These are phyloP conservation scores for Trametes hirsuta DNA, from an alignment of 1,284 basidiomycete genomes.

Conservation along the genomic window DNA sequence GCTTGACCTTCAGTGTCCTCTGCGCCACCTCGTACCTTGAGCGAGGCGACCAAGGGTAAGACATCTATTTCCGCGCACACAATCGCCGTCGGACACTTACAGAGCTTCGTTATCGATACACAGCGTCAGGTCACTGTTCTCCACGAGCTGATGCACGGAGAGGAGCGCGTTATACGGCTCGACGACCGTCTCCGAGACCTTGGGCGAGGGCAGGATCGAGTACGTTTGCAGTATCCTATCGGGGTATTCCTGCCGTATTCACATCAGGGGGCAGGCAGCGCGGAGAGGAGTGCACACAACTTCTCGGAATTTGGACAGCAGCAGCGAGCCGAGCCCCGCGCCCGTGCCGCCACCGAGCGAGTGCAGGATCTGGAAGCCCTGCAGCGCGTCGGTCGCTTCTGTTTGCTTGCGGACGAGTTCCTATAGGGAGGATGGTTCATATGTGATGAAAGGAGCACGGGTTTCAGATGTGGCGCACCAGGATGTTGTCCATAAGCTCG, in stretches of 20 bases:
- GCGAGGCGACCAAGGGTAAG: neutral
- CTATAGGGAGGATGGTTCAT: constrained; percentile 33
- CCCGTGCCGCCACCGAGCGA: constrained; percentile 95
- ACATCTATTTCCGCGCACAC: too few relatives aligned
- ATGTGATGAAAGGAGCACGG: too few relatives aligned
- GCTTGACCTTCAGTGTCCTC: constrained; percentile 73
- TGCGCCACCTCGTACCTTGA: constrained; percentile 78
- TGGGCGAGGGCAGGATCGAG: constrained; percentile 90
- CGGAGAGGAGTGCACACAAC: constrained; percentile 44
- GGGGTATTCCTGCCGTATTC: constrained; percentile 73
- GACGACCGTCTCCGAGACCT: constrained; percentile 95
- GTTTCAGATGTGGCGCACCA: constrained; percentile 46
- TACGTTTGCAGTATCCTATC: constrained; percentile 95
- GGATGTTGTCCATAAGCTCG: constrained; percentile 86
- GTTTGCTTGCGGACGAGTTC: constrained; percentile 76
- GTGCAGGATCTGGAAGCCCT: constrained; percentile 94
- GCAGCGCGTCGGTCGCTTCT: constrained; percentile 85
- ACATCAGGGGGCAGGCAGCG: constrained; percentile 36
- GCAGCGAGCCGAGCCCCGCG: constrained; percentile 82
- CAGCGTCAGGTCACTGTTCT: constrained; percentile 89
- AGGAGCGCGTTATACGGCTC: constrained; percentile 95
- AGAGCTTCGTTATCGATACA: constrained; percentile 95
- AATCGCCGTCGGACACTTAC: constrained; percentile 41
- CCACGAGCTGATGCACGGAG: constrained; percentile 90
- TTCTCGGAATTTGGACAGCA: constrained; percentile 86